Base-by-base conservation (phyloP, 1,284 basidiomycete genomes). In the Moniliella sp. region DNA sequence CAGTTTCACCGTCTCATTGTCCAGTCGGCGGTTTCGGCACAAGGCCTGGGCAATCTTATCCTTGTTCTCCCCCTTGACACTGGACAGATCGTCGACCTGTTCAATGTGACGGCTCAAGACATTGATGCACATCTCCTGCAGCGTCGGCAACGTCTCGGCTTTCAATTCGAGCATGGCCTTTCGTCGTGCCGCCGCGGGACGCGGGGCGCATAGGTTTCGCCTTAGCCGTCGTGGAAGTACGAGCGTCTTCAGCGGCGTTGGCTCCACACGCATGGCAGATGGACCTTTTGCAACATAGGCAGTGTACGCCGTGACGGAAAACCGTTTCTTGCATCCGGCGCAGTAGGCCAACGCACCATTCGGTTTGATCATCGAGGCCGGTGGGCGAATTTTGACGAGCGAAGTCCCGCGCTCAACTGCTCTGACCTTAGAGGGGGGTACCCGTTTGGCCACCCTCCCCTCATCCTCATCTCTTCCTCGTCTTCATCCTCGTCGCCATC, bases 1-100 rank as follows among this genome's bases (percentile, higher is more conserved):
- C 11, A 97, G 65, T 18, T 70, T 69, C 0, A 73, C 75, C 31
- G 3, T 77, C 79, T 39, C 77, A 76, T 42, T 27, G 19, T 38
- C 83, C 75, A 97, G 65, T 40, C 75, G 72, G 19, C 88, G 69
- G 49, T 78, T 82, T 61, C 79, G 80, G 25, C 77, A 76, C 23
- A 97, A 69, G 12, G 82, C 76, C 59, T 77, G 77, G 15, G 77
- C 10, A 23, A 11, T 18, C 4, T 15, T 72, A n/a, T 57, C 52
- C 30, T 45, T 33, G 37, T 50, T 56, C 27, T 37, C 32, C 1
- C 68, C 51, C 1, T 82, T 80, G 34, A 93, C 78, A 47, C 83
- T 75, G 0, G 84, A 83, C 4, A 94, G 66, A 0, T 78, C 75
- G 41, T 93, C 84, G 10, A 93, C 75, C 41, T 86, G 76, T 38